phyloP scores from a whole-genome alignment of 2,329 filamentous ascomycete species.

The Paecilomyces dactylethromorphus region DNA sequence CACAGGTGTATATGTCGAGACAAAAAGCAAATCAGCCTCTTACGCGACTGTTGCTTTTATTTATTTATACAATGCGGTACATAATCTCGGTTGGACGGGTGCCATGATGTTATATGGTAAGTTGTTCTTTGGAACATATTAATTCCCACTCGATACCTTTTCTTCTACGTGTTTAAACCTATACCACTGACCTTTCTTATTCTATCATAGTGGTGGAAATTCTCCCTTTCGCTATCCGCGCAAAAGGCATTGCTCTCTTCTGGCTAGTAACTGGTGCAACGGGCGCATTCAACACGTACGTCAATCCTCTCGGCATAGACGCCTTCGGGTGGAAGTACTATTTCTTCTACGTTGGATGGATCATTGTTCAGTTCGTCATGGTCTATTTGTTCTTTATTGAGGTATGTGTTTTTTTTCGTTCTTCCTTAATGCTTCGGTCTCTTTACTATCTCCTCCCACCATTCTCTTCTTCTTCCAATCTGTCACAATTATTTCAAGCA shows the following conservation, averaged over 20 bases:
- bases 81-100: background rate
- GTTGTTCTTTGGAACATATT: background rate
- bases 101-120: background rate
- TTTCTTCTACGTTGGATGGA: background rate
- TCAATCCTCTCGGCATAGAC: constrained; percentile 15
- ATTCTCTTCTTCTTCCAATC: too few species aligned
- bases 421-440: background rate
- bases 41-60: constrained; percentile 45
- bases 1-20: constrained; percentile 1
- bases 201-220: constrained; percentile 30
- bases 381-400: background rate
- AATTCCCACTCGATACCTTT: background rate
- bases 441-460: background rate
- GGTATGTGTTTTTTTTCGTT: background rate
- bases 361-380: background rate
- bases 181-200: constrained; percentile 20
- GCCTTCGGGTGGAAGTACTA: constrained; percentile 17
- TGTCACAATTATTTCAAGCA: too few species aligned
- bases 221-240: constrained; percentile 16
- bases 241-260: constrained; percentile 16
- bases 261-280: constrained; percentile 9
- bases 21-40: background rate
- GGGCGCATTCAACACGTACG: constrained; percentile 16
- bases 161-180: background rate
- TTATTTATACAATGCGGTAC: constrained; percentile 34